Conservation (phyloP, 257 asterid genomes). For the Gentiana straminea region DNA sequence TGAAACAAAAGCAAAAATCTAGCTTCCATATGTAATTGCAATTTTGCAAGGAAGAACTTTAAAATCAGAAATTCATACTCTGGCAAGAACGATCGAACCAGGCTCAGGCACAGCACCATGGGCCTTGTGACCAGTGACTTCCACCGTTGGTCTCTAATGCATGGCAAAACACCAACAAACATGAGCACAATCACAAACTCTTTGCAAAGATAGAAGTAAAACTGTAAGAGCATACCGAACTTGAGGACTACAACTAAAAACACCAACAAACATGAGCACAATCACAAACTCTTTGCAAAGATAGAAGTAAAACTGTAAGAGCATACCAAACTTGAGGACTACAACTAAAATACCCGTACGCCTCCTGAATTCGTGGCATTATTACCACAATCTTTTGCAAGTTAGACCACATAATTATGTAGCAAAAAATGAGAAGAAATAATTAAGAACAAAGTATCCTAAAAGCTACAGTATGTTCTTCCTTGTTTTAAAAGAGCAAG, state of each 20-base stretch:
- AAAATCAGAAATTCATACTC: constrained; percentile 36
- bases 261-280: constrained; percentile 7
- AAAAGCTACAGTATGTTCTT: no score
- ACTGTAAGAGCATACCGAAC: background rate
- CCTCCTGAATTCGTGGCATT: no score
- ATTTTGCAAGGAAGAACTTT: background rate
- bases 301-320: background rate
- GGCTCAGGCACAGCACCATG: constrained; percentile 96
- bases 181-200: background rate
- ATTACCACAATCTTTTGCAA: no score
- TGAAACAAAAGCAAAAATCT: constrained; percentile 4
- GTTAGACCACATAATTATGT: no score
- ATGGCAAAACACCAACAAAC: constrained; percentile 14
- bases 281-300: background rate
- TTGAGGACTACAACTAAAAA: background rate
- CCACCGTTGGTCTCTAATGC: constrained; percentile 61
- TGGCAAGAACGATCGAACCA: constrained; percentile 63
- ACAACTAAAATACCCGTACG: background rate
- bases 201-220: background rate
- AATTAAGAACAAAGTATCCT: no score
- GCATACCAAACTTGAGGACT: background rate
- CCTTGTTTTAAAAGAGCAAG: no score
- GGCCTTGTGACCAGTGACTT: constrained; percentile 82
- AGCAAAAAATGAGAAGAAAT: no score
- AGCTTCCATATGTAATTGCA: background rate